These are phyloP conservation scores for Anastatica hierochuntica DNA, from an alignment of 345 rosid genomes.

Conservation along the genomic window DNA sequence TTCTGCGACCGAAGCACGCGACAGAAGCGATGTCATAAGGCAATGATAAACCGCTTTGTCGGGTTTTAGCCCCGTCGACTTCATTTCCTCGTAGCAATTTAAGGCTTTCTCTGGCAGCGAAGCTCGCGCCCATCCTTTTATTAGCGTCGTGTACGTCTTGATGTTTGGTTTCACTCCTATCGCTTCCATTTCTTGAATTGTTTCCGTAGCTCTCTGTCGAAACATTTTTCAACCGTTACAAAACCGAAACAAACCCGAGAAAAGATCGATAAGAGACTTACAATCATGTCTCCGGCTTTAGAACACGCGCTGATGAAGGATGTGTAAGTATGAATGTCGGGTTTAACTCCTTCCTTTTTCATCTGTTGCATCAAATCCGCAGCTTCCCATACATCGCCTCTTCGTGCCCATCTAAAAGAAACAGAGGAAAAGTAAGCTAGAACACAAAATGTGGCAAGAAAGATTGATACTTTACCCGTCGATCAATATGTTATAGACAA, in stretches of 20 bases:
- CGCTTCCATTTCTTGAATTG: slow-evolving; percentile 58
- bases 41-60: slow-evolving; percentile 92
- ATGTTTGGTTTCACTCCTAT: slow-evolving; percentile 67
- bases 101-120: slow-evolving; percentile 88
- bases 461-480: slow-evolving; percentile 64
- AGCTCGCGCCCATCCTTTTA: slow-evolving; percentile 93
- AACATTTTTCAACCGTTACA: too few relatives aligned
- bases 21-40: slow-evolving; percentile 69
- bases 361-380: slow-evolving; percentile 92
- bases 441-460: too few relatives aligned
- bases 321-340: slow-evolving; percentile 86
- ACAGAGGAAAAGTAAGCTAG: too few relatives aligned
- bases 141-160: slow-evolving; percentile 82
- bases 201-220: slow-evolving; percentile 60
- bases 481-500: slow-evolving; percentile 73
- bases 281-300: slow-evolving; percentile 96
- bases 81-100: slow-evolving; percentile 76
- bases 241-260: too few relatives aligned
- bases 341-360: slow-evolving; percentile 76
- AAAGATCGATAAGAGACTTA: slow-evolving; percentile 30
- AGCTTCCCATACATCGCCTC: slow-evolving; percentile 99
- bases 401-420: slow-evolving; percentile 76
- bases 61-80: slow-evolving; percentile 59
- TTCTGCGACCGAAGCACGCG: slow-evolving; percentile 78
- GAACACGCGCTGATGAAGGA: slow-evolving; percentile 91